Evolutionary conservation across 2,329 filamentous ascomycete species (phyloP).

Genomic region (Colletotrichum gloeosporioides): DNA sequence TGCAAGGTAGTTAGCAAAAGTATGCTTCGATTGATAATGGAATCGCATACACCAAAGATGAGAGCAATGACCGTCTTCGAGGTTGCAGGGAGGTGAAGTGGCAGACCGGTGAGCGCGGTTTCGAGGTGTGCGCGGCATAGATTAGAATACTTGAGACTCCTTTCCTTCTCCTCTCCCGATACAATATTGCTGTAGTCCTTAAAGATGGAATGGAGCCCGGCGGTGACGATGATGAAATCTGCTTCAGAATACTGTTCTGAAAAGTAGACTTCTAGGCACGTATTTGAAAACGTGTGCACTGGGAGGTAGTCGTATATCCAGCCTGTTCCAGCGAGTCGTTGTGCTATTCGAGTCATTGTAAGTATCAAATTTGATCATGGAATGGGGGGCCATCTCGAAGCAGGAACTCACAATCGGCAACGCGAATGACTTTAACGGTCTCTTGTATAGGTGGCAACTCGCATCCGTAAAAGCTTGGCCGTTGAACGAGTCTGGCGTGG

Average conservation of each 20-base stretch:
- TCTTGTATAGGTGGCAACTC: slow-evolving; percentile 23
- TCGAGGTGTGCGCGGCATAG: slow-evolving; percentile 35
- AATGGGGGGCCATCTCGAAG: too few species aligned
- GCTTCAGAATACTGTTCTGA: slow-evolving; percentile 34
- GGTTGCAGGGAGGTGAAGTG: slow-evolving; percentile 34
- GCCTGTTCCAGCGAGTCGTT: slow-evolving; percentile 3
- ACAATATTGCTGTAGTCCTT: slow-evolving; percentile 16
- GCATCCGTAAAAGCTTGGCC: neutral
- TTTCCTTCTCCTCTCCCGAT: slow-evolving; percentile 19
- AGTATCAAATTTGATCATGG: too few species aligned
- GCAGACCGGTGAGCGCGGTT: slow-evolving; percentile 32
- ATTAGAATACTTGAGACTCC: slow-evolving; percentile 25
- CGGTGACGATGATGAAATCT: slow-evolving; percentile 37
- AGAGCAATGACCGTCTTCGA: slow-evolving; percentile 27
- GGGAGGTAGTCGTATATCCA: slow-evolving; percentile 36
- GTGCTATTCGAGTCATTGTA: neutral
- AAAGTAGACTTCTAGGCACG: slow-evolving; percentile 38
- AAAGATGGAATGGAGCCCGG: slow-evolving; percentile 26
- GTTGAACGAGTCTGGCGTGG: slow-evolving; percentile 10
- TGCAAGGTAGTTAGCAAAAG: neutral
- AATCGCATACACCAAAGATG: slow-evolving; percentile 24
- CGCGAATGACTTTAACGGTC: neutral
- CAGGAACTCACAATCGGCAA: neutral
- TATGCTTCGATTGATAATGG: rapidly evolving
- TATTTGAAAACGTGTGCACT: slow-evolving; percentile 32